Percentiles rank a stretch among this genome's conserved stretches.
Evolutionary conservation across 345 rosid genomes (phyloP).

Genomic region (Adansonia digitata): DNA sequence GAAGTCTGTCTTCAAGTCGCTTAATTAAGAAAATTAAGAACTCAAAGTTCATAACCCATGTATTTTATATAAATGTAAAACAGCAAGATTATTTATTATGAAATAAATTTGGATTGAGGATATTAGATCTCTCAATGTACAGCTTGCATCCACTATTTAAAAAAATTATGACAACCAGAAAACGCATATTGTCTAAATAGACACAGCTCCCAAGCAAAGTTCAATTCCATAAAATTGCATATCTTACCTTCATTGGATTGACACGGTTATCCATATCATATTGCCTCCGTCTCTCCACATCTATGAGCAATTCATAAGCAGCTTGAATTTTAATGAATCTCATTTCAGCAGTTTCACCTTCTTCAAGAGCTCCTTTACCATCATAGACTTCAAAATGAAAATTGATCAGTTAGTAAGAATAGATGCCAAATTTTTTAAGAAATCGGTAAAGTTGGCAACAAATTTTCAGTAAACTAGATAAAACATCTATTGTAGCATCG

Average conservation of each 20-base stretch:
- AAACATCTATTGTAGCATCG: not conserved
- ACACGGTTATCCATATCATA: conserved; percentile 79
- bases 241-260: conserved; percentile 83
- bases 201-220: not conserved
- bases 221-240: not conserved
- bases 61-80: not conserved
- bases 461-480: not conserved
- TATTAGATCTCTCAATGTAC: not conserved
- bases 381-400: conserved; percentile 59
- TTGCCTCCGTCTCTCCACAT: conserved; percentile 58
- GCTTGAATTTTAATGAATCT: conserved; percentile 98
- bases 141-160: not conserved
- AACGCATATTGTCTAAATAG: not conserved
- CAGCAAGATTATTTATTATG: not conserved
- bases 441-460: not conserved
- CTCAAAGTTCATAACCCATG: not conserved
- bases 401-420: conserved; percentile 15
- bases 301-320: conserved; percentile 90
- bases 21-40: not conserved
- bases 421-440: not conserved
- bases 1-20: not conserved
- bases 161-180: not conserved
- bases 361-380: conserved; percentile 84
- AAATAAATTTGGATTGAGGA: not conserved
- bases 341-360: conserved; percentile 93